Evolutionary conservation across 768 basidiomycete species (phyloP), one percentile per base, ranked within the genome.

Genomic region (Termitomyces sp.): DNA sequence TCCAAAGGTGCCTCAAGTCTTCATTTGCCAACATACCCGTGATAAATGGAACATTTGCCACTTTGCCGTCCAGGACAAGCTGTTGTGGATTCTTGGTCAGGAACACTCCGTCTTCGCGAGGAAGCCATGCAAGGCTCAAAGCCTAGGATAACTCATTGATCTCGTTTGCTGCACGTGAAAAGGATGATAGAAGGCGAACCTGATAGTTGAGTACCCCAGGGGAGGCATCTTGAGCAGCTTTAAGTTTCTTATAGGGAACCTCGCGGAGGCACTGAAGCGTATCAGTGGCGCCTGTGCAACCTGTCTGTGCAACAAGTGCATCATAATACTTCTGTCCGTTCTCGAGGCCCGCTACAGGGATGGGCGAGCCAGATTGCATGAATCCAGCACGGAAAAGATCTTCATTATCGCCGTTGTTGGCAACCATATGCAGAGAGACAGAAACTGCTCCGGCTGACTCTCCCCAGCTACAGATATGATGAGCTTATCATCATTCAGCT

Each of bases 391-490:
- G 79, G 72, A 81, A 83, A 2, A 84, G 69, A 0, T 76, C 76
- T 55, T 79, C 78, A 16, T 67, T 71, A 49, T 81, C 60, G 1
- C 79, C 81, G 8, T 67, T 71, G 59, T 80, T 79, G 34, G 76
- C 70, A 8, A 82, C 51, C 75, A 82, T 80, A 10, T 85, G 83
- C 32, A 82, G 60, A 5, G 76, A 68, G 7, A 78, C 79, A 42
- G 79, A 79, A 47, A 83, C 78, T 1, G 84, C 83, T 5, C 85
- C 86, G 0, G 85, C 82, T 9, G 77, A 79, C 67, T 84, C 76
- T 14, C 85, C 85, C 72, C 78, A 82, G 36, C 80, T 80, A 43
- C 14, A 39, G 5, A 16, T 39, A 8, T 42, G 47, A 36, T 27
- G 12, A 45, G 24, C 2, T 56, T 7, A 57, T 20, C 1, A 2